A percentile compares a stretch with the other conserved stretches of the same genome.
phyloP scores from a whole-genome alignment of 2,329 filamentous ascomycete genomes.

The Talaromyces rugulosus region DNA sequence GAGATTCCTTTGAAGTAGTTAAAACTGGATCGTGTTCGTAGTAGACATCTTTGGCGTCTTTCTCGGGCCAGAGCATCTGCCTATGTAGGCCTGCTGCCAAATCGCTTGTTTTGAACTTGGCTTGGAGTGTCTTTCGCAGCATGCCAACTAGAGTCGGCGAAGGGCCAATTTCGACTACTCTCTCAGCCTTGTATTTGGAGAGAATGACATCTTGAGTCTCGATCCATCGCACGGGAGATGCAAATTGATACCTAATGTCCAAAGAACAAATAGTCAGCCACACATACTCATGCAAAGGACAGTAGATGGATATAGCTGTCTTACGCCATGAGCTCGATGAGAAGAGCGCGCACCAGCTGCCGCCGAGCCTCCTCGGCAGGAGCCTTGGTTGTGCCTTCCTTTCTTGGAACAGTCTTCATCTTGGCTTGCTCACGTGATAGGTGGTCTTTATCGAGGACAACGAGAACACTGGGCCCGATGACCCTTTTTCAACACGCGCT shows the following conservation, averaged over 20 bases:
- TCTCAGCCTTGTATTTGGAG: constrained; percentile 89
- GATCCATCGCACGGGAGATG: constrained; percentile 98
- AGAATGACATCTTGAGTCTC: constrained; percentile 99
- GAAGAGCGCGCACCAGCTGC: background rate
- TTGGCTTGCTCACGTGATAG: no score
- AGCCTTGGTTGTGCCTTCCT: background rate
- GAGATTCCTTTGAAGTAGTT: constrained; percentile 3
- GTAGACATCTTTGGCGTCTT: constrained; percentile 98
- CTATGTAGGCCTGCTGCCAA: constrained; percentile 46
- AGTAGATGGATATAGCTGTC: background rate
- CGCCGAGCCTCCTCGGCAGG: background rate
- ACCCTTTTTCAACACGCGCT: no score
- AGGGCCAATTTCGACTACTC: constrained; percentile 95
- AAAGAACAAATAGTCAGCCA: no score
- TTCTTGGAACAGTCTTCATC: background rate
- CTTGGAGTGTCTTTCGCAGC: constrained; percentile 65
- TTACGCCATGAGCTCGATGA: background rate
- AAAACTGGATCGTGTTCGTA: constrained; percentile 94
- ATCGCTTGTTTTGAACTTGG: background rate
- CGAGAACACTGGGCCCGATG: no score
- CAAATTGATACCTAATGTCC: constrained; percentile 73
- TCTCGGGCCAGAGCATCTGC: constrained; percentile 98
- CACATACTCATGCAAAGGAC: no score
- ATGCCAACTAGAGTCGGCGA: constrained; percentile 95
- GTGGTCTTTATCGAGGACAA: no score